A percentile compares a stretch with the other conserved stretches of the same genome.
Conservation (phyloP, 1,284 basidiomycete genomes). For the Rhodotorula sp. region DNA sequence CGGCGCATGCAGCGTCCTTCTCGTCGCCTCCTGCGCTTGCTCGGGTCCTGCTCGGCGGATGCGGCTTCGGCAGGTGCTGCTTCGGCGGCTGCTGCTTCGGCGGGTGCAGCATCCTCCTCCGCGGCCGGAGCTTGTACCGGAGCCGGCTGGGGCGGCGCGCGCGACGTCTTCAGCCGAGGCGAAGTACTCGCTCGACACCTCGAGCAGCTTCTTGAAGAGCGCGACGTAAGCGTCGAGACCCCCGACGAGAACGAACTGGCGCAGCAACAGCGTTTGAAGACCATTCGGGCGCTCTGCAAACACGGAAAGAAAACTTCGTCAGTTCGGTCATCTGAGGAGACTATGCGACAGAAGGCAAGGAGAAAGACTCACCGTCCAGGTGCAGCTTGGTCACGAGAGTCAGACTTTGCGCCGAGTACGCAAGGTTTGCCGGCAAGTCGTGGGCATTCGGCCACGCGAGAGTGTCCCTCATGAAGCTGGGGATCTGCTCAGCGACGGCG, state of each 20-base stretch:
- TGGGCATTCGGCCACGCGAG: constrained; percentile 59
- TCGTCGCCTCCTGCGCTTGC: constrained; percentile 25
- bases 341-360: not conserved
- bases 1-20: constrained; percentile 29
- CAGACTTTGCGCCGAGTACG: constrained; percentile 65
- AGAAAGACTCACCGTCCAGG: constrained; percentile 68
- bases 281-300: constrained; percentile 48
- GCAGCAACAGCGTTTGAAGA: constrained; percentile 77
- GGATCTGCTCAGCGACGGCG: constrained; percentile 66
- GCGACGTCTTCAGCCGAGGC: constrained; percentile 13
- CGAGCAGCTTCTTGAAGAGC: constrained; percentile 60
- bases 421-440: constrained; percentile 46
- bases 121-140: no score
- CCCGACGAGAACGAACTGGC: constrained; percentile 68
- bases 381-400: constrained; percentile 69
- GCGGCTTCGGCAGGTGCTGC: constrained; percentile 14
- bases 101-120: constrained; percentile 21
- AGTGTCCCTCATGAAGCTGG: constrained; percentile 70
- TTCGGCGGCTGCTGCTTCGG: constrained; percentile 18
- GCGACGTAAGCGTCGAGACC: constrained; percentile 70
- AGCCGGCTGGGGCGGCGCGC: constrained; percentile 2
- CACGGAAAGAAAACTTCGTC: not conserved
- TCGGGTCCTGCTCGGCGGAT: constrained; percentile 56
- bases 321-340: not conserved
- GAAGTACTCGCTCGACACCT: constrained; percentile 34